Evolutionary conservation across 805 yeast genomes (phyloP).

Genomic region (Cyberlindnera mississippiensis): DNA sequence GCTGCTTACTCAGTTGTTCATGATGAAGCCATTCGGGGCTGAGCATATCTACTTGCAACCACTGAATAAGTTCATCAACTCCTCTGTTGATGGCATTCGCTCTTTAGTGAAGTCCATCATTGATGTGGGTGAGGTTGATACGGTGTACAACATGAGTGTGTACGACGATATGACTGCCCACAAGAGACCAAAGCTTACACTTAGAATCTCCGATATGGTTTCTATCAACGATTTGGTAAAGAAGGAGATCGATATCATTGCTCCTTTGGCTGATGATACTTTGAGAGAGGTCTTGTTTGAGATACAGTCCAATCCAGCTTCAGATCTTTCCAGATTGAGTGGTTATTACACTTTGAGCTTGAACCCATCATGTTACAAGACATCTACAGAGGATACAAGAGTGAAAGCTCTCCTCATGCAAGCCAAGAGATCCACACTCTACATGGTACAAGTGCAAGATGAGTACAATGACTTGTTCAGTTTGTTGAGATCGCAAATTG

Average conservation of each 20-base stretch:
- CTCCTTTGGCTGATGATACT: slow-evolving; percentile 51
- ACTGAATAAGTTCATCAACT: slow-evolving; percentile 63
- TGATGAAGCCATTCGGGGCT: slow-evolving; percentile 61
- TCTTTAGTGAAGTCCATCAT: slow-evolving; percentile 45
- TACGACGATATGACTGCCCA: slow-evolving; percentile 66
- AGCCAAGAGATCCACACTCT: slow-evolving; percentile 77
- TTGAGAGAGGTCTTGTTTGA: slow-evolving; percentile 41
- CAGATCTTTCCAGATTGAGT: slow-evolving; percentile 46
- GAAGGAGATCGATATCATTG: slow-evolving; percentile 38
- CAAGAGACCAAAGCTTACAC: slow-evolving; percentile 43
- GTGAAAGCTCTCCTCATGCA: slow-evolving; percentile 60
- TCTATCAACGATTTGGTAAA: slow-evolving; percentile 42
- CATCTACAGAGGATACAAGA: slow-evolving; percentile 50
- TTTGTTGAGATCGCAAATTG: slow-evolving; percentile 61
- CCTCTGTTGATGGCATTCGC: slow-evolving; percentile 45
- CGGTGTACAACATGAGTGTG: slow-evolving; percentile 54
- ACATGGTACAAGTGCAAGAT: slow-evolving; percentile 77
- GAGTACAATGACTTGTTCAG: slow-evolving; percentile 64
- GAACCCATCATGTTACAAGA: slow-evolving; percentile 49
- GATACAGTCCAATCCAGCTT: slow-evolving; percentile 40
- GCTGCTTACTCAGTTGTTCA: slow-evolving; percentile 59
- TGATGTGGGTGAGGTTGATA: slow-evolving; percentile 53
- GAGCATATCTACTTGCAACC: slow-evolving; percentile 73
- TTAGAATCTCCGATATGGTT: slow-evolving; percentile 44
- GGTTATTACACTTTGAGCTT: slow-evolving; percentile 54